These are phyloP conservation scores for Leptodermis oblonga DNA, from an alignment of 257 asterid genomes.

Conservation along the genomic window DNA sequence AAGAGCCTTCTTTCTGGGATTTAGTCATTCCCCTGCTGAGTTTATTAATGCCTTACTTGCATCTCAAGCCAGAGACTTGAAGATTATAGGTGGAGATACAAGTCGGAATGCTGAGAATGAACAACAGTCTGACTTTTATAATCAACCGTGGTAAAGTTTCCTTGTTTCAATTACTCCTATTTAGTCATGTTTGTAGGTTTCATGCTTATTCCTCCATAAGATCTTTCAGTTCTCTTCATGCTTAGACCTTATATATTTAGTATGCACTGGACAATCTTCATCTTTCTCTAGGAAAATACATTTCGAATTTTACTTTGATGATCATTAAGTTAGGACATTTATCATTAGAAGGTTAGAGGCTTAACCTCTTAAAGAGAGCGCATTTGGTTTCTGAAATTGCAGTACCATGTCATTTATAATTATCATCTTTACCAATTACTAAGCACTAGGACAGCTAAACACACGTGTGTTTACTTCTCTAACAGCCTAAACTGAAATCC, in stretches of 20 bases:
- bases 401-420: no score
- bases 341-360: no score
- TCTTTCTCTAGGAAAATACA: no score
- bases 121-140: slow-evolving; percentile 64
- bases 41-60: slow-evolving; percentile 68
- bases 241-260: not conserved
- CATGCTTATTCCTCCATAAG: not conserved
- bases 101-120: slow-evolving; percentile 62
- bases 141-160: slow-evolving; percentile 68
- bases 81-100: slow-evolving; percentile 64
- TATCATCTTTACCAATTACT: no score
- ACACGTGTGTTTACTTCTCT: no score
- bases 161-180: not conserved
- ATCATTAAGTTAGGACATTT: not conserved
- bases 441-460: no score
- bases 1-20: slow-evolving; percentile 80
- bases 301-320: not conserved
- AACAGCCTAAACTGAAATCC: no score
- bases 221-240: not conserved
- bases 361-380: no score
- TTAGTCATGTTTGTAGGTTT: not conserved
- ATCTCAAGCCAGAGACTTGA: slow-evolving; percentile 83
- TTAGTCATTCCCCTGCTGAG: slow-evolving; percentile 90
- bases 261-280: no score
- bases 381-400: no score